Evolutionary conservation across 352 stramenopile genomes (phyloP).

Genomic region (Phytopythium vexans): DNA sequence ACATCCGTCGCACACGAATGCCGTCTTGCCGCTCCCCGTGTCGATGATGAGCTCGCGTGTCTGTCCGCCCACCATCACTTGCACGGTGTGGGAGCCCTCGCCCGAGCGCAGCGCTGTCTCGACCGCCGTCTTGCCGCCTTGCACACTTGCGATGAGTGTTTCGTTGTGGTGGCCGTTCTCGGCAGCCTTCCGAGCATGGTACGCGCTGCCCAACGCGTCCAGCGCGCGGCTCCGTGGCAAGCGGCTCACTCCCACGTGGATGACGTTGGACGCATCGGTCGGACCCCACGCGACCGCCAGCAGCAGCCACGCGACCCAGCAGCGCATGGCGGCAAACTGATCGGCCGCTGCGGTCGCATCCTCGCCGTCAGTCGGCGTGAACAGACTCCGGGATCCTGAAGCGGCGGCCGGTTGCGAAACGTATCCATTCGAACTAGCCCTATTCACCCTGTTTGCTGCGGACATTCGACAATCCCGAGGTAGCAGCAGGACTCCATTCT

Average conservation of each 20-base stretch:
- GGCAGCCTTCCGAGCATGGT: neutral
- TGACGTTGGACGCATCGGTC: neutral
- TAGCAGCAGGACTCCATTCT: too few species aligned
- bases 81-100: constrained; percentile 73
- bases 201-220: neutral
- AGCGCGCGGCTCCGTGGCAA: neutral
- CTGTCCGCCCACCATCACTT: constrained; percentile 60
- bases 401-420: too few species aligned
- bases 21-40: constrained; percentile 94
- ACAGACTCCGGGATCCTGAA: too few species aligned
- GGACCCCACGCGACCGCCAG: too few species aligned
- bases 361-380: too few species aligned
- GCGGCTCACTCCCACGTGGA: neutral
- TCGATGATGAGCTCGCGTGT: constrained; percentile 92
- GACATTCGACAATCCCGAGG: too few species aligned
- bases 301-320: too few species aligned
- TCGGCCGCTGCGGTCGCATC: too few species aligned
- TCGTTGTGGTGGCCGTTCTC: neutral
- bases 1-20: constrained; percentile 93
- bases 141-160: neutral
- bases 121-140: constrained; percentile 9
- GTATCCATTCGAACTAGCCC: too few species aligned
- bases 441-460: too few species aligned
- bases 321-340: too few species aligned
- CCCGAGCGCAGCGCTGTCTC: constrained; percentile 41